These are phyloP conservation scores for Sutorius australiensis DNA, from an alignment of 768 basidiomycete genomes.

Conservation along the genomic window DNA sequence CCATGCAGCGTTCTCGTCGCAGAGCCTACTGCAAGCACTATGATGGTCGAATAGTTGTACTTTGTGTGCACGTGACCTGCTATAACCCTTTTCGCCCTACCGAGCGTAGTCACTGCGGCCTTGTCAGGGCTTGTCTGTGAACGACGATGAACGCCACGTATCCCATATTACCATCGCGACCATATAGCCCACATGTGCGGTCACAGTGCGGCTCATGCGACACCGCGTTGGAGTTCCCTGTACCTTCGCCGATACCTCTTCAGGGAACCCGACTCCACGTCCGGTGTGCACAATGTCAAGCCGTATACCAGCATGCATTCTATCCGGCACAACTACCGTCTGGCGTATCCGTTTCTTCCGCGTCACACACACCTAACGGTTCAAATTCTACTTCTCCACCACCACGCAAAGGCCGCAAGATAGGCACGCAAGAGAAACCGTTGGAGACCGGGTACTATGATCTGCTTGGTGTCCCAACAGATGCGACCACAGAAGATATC, in stretches of 20 bases:
- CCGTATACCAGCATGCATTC: slow-evolving; percentile 59
- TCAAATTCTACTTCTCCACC: slow-evolving; percentile 15
- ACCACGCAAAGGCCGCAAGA: slow-evolving; percentile 61
- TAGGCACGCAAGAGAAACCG: slow-evolving; percentile 84
- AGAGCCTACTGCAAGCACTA: not conserved
- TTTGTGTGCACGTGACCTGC: slow-evolving; percentile 14
- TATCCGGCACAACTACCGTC: slow-evolving; percentile 58
- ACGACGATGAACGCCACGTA: slow-evolving; percentile 45
- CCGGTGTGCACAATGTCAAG: slow-evolving; percentile 66
- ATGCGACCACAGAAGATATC: slow-evolving; percentile 78
- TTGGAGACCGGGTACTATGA: slow-evolving; percentile 92
- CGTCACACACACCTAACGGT: slow-evolving; percentile 18
- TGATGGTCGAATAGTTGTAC: not conserved
- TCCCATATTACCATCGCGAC: slow-evolving; percentile 59
- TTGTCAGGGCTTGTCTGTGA: slow-evolving; percentile 1
- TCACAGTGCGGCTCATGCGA: slow-evolving; percentile 60
- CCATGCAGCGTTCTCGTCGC: not conserved
- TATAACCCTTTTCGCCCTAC: slow-evolving; percentile 4
- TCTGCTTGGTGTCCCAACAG: slow-evolving; percentile 68
- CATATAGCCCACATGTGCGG: slow-evolving; percentile 60
- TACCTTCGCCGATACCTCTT: slow-evolving; percentile 56
- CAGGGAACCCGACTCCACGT: slow-evolving; percentile 58
- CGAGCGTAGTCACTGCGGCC: not conserved
- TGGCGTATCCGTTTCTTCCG: slow-evolving; percentile 12
- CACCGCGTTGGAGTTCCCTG: slow-evolving; percentile 59